Evolutionary conservation across 148 eudicot species (phyloP), one percentile per base, ranked within the genome.

Genomic region (Linanthus parryae): DNA sequence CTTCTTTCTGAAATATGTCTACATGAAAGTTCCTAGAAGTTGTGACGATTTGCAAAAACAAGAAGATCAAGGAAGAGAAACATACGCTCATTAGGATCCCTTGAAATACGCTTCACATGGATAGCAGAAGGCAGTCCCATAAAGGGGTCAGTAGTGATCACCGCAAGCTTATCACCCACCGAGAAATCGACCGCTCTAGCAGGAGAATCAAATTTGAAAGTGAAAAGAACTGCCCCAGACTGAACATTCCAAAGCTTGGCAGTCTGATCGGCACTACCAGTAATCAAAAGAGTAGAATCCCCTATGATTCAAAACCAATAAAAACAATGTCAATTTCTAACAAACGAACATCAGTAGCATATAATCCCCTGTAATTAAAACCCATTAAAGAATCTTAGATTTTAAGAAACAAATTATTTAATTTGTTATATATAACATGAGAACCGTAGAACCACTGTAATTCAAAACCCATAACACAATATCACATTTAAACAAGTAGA

Each of bases 211-310:
- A 91, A 91, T 56, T 62, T 72, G 52, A 91, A 91, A 11, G 96
- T 56, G 66, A 24, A 77, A n/a, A 87, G 69, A 36, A 58, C 73
- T 34, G 75, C 48, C 42, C 98, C 98, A 0, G 65, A 66, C 67
- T 69, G 69, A 25, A 91, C 90, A 69, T 75, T 72, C 98, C 98
- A 91, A 18, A 91, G 58, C 76, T 87, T 91, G 19, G 75, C 96
- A 1, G 94, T 63, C 81, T 83, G 89, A 68, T 91, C 98, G 5
- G 98, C 98, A 67, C 98, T 91, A n/a, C 81, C 98, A 14, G 98
- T 91, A 39, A 91, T 61, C 20, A 91, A 83, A 26, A 75, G 77
- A 13, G 54, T 45, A 1, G 98, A 91, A 64, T 87, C 87, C 90
- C 94, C 98, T 91, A 56, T 10, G 61, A 30, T 28, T 7, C 15